These are phyloP conservation scores for Plenodomus tracheiphilus DNA, from an alignment of 2,329 filamentous ascomycete genomes.

Conservation along the genomic window DNA sequence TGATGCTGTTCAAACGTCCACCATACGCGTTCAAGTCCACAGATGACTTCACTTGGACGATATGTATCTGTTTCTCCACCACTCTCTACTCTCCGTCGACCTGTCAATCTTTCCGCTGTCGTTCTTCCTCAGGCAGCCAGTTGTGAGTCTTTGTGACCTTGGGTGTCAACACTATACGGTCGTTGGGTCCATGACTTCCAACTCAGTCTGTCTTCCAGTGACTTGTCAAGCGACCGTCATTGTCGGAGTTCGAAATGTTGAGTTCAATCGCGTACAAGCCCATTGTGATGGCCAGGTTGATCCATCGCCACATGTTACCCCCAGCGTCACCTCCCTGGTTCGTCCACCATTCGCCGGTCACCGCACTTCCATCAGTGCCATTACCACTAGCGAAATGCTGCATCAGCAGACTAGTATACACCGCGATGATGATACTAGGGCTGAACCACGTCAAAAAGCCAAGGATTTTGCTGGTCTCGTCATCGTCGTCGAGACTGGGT, in stretches of 20 bases:
- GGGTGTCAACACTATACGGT: not conserved
- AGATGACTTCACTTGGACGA: not conserved
- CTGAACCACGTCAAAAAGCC: slow-evolving; percentile 92
- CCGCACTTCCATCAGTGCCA: slow-evolving; percentile 54
- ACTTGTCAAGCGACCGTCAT: slow-evolving; percentile 69
- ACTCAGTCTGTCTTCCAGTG: slow-evolving; percentile 90
- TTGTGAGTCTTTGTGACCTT: not conserved
- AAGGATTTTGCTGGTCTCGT: slow-evolving; percentile 77
- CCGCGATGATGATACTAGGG: slow-evolving; percentile 89
- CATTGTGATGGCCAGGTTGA: slow-evolving; percentile 90
- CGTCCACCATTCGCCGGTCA: slow-evolving; percentile 73
- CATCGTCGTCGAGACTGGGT: slow-evolving; percentile 80
- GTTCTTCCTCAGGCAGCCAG: not conserved
- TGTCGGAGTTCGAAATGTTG: slow-evolving; percentile 80
- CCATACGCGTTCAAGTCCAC: not conserved
- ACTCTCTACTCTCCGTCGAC: not conserved
- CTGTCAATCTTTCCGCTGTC: not conserved
- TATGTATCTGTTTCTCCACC: not conserved
- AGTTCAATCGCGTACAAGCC: slow-evolving; percentile 86
- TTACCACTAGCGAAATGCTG: slow-evolving; percentile 81
- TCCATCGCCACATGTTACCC: slow-evolving; percentile 89
- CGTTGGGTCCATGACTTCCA: not conserved
- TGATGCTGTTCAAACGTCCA: not conserved
- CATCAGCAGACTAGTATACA: slow-evolving; percentile 93
- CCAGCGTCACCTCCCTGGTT: slow-evolving; percentile 79